Evolutionary conservation across 441 rosid genomes (phyloP), one percentile per base, ranked within the genome.

Genomic region (Syzygium syzygioides): DNA sequence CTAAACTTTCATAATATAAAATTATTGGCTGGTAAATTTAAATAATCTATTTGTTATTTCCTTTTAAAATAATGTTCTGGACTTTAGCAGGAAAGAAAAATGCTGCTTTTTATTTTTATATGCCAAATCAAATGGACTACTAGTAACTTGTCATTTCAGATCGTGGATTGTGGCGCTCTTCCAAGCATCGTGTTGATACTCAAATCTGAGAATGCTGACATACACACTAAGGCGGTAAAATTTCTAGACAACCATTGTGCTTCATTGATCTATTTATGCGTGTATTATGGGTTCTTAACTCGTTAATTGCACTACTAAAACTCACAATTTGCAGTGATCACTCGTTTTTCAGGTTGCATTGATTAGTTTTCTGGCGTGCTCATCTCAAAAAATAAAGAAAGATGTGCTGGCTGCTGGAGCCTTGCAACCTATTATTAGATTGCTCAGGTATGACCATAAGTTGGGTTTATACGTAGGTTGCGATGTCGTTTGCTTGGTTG

Each of bases 1-100:
- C 32, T 28, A 14, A 60, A 60, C 32, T 28, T 60, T 60, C 32
- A 14, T n/a, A 62, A 6, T 5, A n/a, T n/a, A 14, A 18, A 62
- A n/a, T n/a, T 62, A 3, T 14, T 62, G 71, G n/a, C 34, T 14
- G 7, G 0, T n/a, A 62, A 7, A 1, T n/a, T 7, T 1, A 14
- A 30, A 62, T n/a, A 62, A n/a, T 62, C 0, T 3, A 14, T 62
- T 62, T n/a, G n/a, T n/a, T 62, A n/a, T n/a, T 62, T 62, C 7
- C 9, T 26, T 14, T n/a, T 0, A n/a, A n/a, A 30, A 60, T n/a
- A 62, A n/a, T 62, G n/a, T 62, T 62, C 19, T n/a, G n/a, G 1
- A 62, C 37, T n/a, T n/a, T 62, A 62, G 37, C 1, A 10, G 37
- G 34, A 14, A 14, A 62, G 34, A 14, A 57, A 59, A 26, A 59